Percentiles rank a stretch among this genome's conserved stretches.
These are phyloP conservation scores for Naumovozyma baii DNA, from an alignment of 805 yeast genomes.

Conservation along the genomic window DNA sequence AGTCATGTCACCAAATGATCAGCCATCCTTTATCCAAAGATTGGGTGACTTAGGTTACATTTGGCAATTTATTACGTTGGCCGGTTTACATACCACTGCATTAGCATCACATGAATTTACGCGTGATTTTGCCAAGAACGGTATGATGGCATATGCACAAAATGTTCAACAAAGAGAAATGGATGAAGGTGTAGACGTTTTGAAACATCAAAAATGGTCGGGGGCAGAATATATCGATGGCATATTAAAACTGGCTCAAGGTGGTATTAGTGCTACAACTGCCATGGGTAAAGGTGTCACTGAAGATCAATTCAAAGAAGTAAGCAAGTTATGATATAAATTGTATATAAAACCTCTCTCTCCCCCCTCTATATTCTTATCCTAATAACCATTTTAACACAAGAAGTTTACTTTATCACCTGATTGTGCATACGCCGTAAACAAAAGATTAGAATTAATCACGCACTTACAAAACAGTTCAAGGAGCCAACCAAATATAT, in stretches of 20 bases:
- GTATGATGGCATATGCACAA: conserved; percentile 94
- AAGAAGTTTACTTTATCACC: no score
- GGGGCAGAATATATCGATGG: conserved; percentile 96
- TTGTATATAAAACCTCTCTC: no score
- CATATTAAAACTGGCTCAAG: conserved; percentile 78
- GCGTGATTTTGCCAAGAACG: conserved; percentile 63
- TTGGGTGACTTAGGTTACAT: conserved; percentile 83
- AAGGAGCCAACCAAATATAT: no score
- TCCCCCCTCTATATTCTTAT: no score
- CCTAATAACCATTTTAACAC: no score
- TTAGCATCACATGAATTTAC: conserved; percentile 82
- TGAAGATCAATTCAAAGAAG: conserved; percentile 79
- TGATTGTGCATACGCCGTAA: no score
- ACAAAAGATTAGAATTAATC: no score
- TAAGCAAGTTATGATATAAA: conserved; percentile 11
- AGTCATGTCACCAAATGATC: conserved; percentile 82
- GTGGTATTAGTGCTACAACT: conserved; percentile 91
- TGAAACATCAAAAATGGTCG: conserved; percentile 97
- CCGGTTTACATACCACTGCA: conserved; percentile 94
- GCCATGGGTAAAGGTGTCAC: conserved; percentile 99
- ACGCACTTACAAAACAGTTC: no score
- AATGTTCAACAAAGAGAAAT: conserved; percentile 81
- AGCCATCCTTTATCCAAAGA: conserved; percentile 80
- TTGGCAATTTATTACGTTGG: conserved; percentile 96
- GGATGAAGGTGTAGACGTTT: conserved; percentile 83